Base-by-base conservation (phyloP, 2,329 filamentous ascomycete species). In the Pseudofabraea citricarpa region DNA sequence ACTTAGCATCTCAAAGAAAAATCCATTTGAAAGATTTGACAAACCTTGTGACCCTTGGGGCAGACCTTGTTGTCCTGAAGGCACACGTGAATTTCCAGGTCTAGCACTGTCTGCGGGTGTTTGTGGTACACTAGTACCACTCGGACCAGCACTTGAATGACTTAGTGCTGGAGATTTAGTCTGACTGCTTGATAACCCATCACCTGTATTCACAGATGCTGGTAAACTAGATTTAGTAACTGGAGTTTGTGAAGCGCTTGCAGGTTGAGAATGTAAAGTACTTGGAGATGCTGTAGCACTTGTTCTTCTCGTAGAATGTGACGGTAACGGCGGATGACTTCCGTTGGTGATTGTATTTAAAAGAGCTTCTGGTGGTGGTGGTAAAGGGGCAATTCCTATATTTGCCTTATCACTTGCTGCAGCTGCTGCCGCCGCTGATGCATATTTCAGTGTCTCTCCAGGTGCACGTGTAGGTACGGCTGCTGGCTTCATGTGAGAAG, bases 391-490 rank as follows among this genome's bases (percentile, higher is more conserved):
- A 59, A 98, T 96, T 20, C 93, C 93, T 22, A 97, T 83, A 62
- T 83, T 90, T 68, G 87, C 90, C 24, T 97, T 85, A 61, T 85
- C 91, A 70, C 88, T 91, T 36, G 90, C 89, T 1, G 93, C 91
- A 0, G 91, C 93, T 0, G 93, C 93, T 0, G 93, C 93, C 0
- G 93, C 93, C 0, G 93, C 93, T 27, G 93, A 97, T 35, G 93
- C 93, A 63, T 98, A 98, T 67, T 97, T 97, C 53, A 98, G 73
- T 2, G 87, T 88, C 64, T 97, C 91, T 37, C 90, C 90, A 4
- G 89, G 86, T 6, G 87, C 83, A 63, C 91, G 81, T 46, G 87
- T 82, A 1, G 93, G 93, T 56, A 90, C 69, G 15, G 89, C 83
- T 15, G 93, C 93, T 10, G 93, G 91, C 71, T 97, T 98, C 91